phyloP scores from a whole-genome alignment of 768 basidiomycete genomes.

The Chalciporus chontae region DNA sequence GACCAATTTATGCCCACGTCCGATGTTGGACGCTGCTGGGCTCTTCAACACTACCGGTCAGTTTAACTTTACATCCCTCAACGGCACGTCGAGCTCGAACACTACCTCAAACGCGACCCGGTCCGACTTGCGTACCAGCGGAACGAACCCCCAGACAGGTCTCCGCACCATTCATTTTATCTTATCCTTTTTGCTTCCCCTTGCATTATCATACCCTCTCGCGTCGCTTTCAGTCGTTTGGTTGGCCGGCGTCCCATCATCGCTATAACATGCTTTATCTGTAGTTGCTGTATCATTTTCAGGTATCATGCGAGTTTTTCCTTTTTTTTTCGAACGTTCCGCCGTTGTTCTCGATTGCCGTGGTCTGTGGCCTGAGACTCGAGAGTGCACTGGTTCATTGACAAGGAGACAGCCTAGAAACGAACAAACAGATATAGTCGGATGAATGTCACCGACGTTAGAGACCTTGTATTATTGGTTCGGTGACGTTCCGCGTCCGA shows the following conservation, averaged over 20 bases:
- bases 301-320: too few relatives aligned
- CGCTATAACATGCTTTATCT: not conserved
- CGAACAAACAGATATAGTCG: too few relatives aligned
- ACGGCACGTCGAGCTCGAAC: not conserved
- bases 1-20: slow-evolving; percentile 19
- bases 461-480: too few relatives aligned
- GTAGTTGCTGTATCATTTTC: too few relatives aligned
- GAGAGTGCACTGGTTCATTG: too few relatives aligned
- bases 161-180: slow-evolving; percentile 12
- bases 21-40: slow-evolving; percentile 14
- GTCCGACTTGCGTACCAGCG: not conserved
- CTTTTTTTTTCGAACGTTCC: too few relatives aligned
- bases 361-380: too few relatives aligned
- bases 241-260: not conserved
- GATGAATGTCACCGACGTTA: too few relatives aligned
- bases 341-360: too few relatives aligned
- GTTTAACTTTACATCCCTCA: slow-evolving; percentile 15
- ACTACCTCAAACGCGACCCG: not conserved
- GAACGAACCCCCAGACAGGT: slow-evolving; percentile 11
- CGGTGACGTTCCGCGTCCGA: too few relatives aligned
- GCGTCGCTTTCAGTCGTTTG: not conserved
- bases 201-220: not conserved
- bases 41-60: slow-evolving; percentile 15
- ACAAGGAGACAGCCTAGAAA: too few relatives aligned
- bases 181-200: not conserved